Evolutionary conservation across 805 yeast species (phyloP).

Genomic region (Saccharomyces mikatae): DNA sequence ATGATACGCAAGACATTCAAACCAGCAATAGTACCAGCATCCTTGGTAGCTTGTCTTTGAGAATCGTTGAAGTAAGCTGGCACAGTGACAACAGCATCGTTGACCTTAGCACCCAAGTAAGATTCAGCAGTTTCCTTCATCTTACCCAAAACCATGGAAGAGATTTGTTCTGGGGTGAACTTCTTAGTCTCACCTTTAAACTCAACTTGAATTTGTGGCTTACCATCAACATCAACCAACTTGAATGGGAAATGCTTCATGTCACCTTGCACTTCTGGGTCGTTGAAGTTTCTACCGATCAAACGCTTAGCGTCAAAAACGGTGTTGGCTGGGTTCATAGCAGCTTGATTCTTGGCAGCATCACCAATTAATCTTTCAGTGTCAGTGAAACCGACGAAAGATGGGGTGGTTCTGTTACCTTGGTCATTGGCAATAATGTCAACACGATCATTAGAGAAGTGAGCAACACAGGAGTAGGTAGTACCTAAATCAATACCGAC

Average conservation of each 20-base stretch:
- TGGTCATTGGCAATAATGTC: conserved; percentile 96
- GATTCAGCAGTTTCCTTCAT: conserved; percentile 94
- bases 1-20: conserved; percentile 87
- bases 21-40: conserved; percentile 93
- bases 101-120: conserved; percentile 74
- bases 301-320: conserved; percentile 94
- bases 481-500: conserved; percentile 91
- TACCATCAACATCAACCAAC: conserved; percentile 67
- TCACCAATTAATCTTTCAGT: conserved; percentile 93
- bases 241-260: conserved; percentile 82
- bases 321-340: conserved; percentile 90
- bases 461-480: conserved; percentile 96
- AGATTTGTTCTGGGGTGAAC: conserved; percentile 90
- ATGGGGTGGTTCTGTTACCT: conserved; percentile 97
- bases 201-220: conserved; percentile 82
- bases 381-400: conserved; percentile 93
- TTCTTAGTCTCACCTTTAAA: conserved; percentile 79
- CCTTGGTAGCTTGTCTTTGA: conserved; percentile 95
- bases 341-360: conserved; percentile 98
- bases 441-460: conserved; percentile 74
- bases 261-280: conserved; percentile 49
- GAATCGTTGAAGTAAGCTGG: conserved; percentile 96
- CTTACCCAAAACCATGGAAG: conserved; percentile 84
- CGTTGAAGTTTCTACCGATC: conserved; percentile 62
- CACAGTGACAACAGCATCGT: conserved; percentile 89